Evolutionary conservation across 2,329 filamentous ascomycete genomes (phyloP), one percentile per base, ranked within the genome.

Genomic region (Sporothrix sp.): DNA sequence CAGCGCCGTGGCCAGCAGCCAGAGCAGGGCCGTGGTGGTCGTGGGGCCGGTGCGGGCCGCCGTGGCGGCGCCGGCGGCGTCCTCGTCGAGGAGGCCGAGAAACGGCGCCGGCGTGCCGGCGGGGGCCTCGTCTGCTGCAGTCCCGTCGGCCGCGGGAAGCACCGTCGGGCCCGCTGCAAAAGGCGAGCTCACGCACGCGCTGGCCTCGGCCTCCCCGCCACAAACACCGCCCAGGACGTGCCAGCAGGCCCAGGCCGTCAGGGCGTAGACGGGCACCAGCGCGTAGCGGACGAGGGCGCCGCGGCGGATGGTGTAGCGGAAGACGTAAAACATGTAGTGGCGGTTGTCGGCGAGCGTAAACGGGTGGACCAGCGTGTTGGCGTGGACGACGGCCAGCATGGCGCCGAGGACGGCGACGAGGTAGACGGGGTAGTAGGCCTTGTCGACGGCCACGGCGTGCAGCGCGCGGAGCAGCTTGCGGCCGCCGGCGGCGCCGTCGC

Each of bases 321-420:
- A 98, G 54, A 95, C 73, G 68, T 98, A 98, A 66, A 98, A 98
- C 65, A 95, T 84, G 70, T 95, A 98, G 65, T 98, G 93, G 2
- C 93, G 76, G 66, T 98, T 98, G 66, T 98, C 93, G 30, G 93
- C 93, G 1, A 97, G 76, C 0, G 90, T 95, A 64, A 97, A 98
- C 0, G 93, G 91, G 62, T 98, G 93, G 38, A 97, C 79, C 56
- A 95, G 84, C 30, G 93, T 98, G 73, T 96, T 97, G 73, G 78
- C 84, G 55, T 79, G 78, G 21, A 96, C 81, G 18, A 81, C 64
- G 11, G 63, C 58, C 2, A 70, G 40, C 0, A 73, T 72, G 7
- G 67, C 51, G 7, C 61, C 50, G 0, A 72, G 42, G 3, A 68
- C 68, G 1, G 57, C 56, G 7, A 64, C 27, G 4, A 71, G 39